These are phyloP conservation scores for Wickerhamomyces sp. DNA, from an alignment of 1,139 yeast species.

Conservation along the genomic window DNA sequence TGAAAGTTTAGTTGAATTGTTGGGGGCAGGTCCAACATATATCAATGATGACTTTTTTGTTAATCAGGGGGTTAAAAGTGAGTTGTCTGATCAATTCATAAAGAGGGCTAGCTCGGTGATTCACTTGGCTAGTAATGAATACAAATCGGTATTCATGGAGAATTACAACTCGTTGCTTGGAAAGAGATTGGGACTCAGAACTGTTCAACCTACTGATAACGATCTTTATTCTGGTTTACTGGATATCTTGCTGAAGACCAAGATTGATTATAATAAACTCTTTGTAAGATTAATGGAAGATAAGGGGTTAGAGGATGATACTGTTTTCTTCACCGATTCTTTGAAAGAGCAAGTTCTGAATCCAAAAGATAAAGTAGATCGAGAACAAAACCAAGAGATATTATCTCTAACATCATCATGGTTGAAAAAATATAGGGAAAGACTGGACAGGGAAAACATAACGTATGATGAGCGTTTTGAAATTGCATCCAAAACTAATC, in stretches of 20 bases:
- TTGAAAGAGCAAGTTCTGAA: constrained; percentile 13
- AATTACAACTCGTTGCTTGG: constrained; percentile 59
- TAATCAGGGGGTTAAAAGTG: constrained; percentile 32
- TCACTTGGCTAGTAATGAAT: constrained; percentile 59
- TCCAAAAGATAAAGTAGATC: constrained; percentile 25
- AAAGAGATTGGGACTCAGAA: constrained; percentile 60
- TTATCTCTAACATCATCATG: constrained; percentile 29
- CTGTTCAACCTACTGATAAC: constrained; percentile 38
- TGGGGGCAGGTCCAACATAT: constrained; percentile 60
- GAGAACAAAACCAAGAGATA: constrained; percentile 28
- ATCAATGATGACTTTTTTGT: constrained; percentile 37
- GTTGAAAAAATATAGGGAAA: constrained; percentile 33
- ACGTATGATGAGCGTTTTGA: constrained; percentile 33
- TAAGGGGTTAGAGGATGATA: constrained; percentile 27
- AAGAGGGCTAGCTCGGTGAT: constrained; percentile 63
- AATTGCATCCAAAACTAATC: constrained; percentile 52
- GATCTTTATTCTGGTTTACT: constrained; percentile 38
- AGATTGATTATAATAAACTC: constrained; percentile 76
- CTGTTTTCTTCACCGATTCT: constrained; percentile 32
- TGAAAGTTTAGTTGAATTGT: constrained; percentile 73
- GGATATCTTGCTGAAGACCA: constrained; percentile 53
- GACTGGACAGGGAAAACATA: constrained; percentile 35
- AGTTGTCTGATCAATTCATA: constrained; percentile 48
- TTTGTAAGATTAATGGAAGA: constrained; percentile 57
- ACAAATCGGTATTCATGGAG: constrained; percentile 54